Base-by-base conservation (phyloP, 441 rosid species). In the Jatropha podagrica region DNA sequence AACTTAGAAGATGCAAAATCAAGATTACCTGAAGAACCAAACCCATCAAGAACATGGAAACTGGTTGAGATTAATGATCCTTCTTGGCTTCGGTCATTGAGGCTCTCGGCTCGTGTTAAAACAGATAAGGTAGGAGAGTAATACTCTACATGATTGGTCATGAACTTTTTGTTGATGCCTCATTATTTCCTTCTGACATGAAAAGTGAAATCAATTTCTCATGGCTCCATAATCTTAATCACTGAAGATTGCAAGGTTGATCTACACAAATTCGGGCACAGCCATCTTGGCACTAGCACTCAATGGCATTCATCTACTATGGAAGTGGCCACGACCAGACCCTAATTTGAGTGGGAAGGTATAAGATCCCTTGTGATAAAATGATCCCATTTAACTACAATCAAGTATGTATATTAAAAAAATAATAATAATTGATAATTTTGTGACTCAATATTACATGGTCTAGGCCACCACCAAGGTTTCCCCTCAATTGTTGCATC, bases 21-120 rank as follows among this genome's bases (percentile, higher is more conserved):
- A 74, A 86, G 85, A 58, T 64, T 82, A 48, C 66, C 77, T 66
- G 91, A 85, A 77, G 97, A 85, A 80, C 63, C 76, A 71, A 86
- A 83, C 74, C 83, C 85, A 44, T 58, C 83, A 52, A 88, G 78
- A 81, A 78, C 78, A 42, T 80, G 86, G 86, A 89, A 85, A 78
- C 83, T 81, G 51, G 79, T 87, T 56, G 93, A 90, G 73, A 86
- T 90, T 76, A 88, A 70, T n/a, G 88, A 89, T 83, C 89, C 97
- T 64, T 78, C 88, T 77, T 91, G 83, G 15, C 82, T 86, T 74
- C 85, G 78, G 37, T 82, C 91, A 54, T 77, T 90, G 86, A 90
- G 83, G 78, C 90, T 92, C 56, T 78, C 92, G 1, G 76, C 78
- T 72, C 63, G 2, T 78, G 72, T 83, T 59, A 81, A 73, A 76